These are phyloP conservation scores for Parachlorella kessleri DNA, from an alignment of 139 green algal genomes.

Conservation along the genomic window DNA sequence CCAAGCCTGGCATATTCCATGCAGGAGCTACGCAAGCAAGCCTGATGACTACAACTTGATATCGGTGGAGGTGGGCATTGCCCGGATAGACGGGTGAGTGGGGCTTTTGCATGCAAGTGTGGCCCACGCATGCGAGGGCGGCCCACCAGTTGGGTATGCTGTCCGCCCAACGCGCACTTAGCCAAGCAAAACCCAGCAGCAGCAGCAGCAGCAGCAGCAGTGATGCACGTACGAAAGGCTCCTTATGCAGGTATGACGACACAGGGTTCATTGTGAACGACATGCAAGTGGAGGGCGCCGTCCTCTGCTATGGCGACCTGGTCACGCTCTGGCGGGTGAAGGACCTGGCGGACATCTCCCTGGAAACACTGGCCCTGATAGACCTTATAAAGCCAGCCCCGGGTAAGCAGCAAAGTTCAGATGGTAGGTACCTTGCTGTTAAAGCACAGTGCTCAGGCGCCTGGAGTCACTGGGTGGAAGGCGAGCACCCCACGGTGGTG, in stretches of 20 bases:
- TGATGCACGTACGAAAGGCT: no score
- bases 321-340: slow-evolving; percentile 3
- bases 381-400: slow-evolving; percentile 27
- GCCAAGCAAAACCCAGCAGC: no score
- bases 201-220: no score
- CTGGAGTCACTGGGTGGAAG: no score
- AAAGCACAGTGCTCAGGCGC: no score
- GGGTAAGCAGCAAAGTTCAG: not conserved
- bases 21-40: not conserved
- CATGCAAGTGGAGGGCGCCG: slow-evolving; percentile 36
- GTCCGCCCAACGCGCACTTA: no score
- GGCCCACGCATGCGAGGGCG: no score
- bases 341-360: slow-evolving; percentile 18
- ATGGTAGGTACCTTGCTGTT: no score
- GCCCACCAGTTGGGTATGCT: no score
- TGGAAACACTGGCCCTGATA: slow-evolving; percentile 28
- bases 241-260: slow-evolving; percentile 21
- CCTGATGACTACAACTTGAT: not conserved
- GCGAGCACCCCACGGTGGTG: no score
- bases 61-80: not conserved
- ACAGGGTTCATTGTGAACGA: slow-evolving; percentile 47
- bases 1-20: no score
- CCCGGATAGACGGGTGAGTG: not conserved
- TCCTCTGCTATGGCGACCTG: slow-evolving; percentile 26
- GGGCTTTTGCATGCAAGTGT: no score